phyloP scores from a whole-genome alignment of 306 rosid species.

The Hylodesmum podocarpum region DNA sequence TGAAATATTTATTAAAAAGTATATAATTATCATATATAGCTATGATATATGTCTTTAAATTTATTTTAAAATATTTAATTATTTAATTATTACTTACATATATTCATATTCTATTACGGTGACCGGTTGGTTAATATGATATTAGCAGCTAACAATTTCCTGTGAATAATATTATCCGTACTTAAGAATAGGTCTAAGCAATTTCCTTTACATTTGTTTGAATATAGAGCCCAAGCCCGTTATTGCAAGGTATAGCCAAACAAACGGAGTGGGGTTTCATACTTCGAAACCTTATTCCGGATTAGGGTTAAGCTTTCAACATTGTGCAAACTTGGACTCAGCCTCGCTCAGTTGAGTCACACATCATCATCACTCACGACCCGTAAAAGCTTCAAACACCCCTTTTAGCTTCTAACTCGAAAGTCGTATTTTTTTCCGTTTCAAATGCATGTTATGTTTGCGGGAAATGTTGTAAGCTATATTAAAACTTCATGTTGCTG shows the following conservation, averaged over 20 bases:
- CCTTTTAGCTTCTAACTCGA: background rate
- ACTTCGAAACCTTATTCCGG: slow-evolving; percentile 67
- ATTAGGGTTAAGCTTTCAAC: slow-evolving; percentile 56
- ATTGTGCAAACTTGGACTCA: slow-evolving; percentile 29
- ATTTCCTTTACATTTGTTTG: background rate
- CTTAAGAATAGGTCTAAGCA: no score
- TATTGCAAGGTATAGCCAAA: slow-evolving; percentile 20
- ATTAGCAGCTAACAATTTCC: no score
- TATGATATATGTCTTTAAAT: no score
- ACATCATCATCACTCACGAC: background rate
- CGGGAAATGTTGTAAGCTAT: background rate
- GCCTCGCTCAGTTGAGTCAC: background rate
- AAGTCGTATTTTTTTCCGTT: background rate
- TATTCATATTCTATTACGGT: no score
- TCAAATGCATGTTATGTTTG: background rate
- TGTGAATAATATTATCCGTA: no score
- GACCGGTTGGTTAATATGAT: no score
- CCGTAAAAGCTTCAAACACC: background rate
- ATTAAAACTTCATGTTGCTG: background rate
- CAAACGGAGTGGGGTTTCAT: slow-evolving; percentile 13
- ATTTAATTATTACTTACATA: no score
- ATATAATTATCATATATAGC: no score
- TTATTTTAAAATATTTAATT: no score
- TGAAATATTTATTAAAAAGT: no score
- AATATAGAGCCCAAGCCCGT: background rate